Base-by-base conservation (phyloP, 805 yeast species). In the Debaryomyces hansenii region DNA sequence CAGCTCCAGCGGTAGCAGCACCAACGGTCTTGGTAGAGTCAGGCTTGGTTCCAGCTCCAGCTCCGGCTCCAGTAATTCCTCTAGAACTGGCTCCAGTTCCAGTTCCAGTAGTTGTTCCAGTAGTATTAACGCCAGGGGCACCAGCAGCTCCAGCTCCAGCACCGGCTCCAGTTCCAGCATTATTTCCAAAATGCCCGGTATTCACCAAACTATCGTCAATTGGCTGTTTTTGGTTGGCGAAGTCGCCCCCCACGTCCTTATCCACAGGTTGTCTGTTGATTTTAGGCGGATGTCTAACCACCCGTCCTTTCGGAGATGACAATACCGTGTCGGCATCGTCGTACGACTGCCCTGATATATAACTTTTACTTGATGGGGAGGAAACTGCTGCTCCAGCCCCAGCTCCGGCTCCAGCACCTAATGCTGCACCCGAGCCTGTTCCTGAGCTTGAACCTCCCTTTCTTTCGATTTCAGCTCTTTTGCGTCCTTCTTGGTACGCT, bases 241-340 rank as follows among this genome's bases (percentile, higher is more conserved):
- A 69, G 52, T 69, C 73, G 4, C 73, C 72, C 8, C 64, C 57
- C 20, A 56, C 52, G 20, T 54, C 61, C 41, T 57, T 60, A 4
- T 55, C 61, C 39, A 68, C 58, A 1, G 72, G 71, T 33, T 51
- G 46, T 31, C 68, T 56, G 35, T 54, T 52, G 32, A 64, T 52
- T 37, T 45, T 49, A 12, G 72, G 72, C 11, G 73, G 72, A n/a
- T 57, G 47, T 2, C 64, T 47, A 8, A 64, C 48, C 5, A 67
- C 49, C 21, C 62, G 53, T 42, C 73, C 74, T 12, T 46, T 49
- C 4, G 64, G 55, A 29, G 52, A 50, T 16, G 47, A 36, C 20
- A 18, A n/a, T 4, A 46, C 14, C 14, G 34, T 31, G 14, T 31
- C 16, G 11, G 14, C 34, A 14, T 31, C 34, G 2, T 31, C 16